phyloP scores from a whole-genome alignment of 371 early-diverging fungal species.

The Lichtheimia hyalospora region DNA sequence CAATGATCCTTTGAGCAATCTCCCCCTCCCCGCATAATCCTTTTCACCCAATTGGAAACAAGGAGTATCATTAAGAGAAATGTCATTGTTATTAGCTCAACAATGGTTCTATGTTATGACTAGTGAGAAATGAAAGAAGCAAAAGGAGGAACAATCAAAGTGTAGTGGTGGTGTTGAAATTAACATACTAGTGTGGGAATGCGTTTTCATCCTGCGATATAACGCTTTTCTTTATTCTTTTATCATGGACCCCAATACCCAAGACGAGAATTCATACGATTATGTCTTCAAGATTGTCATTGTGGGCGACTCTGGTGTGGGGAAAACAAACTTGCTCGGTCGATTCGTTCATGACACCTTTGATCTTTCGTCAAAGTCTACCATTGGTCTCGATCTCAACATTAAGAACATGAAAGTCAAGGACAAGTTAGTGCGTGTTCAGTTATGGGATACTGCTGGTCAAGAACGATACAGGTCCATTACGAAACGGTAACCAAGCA shows the following conservation, averaged over 20 bases:
- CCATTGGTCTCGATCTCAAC: slow-evolving; percentile 46
- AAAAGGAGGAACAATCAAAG: not conserved
- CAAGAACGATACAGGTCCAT: slow-evolving; percentile 82
- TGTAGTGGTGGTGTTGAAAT: not conserved
- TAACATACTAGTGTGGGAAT: too few relatives aligned
- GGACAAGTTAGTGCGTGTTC: slow-evolving; percentile 69
- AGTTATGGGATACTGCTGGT: slow-evolving; percentile 91
- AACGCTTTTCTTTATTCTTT: not conserved
- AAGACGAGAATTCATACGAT: slow-evolving; percentile 67
- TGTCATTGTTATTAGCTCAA: too few relatives aligned
- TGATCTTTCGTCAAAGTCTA: slow-evolving; percentile 75
- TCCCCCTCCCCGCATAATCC: too few relatives aligned
- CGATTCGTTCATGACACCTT: slow-evolving; percentile 86
- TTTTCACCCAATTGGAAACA: too few relatives aligned
- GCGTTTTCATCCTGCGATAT: too few relatives aligned
- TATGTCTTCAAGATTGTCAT: slow-evolving; percentile 51
- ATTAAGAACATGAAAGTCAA: slow-evolving; percentile 43
- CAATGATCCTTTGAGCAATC: too few relatives aligned
- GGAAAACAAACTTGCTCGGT: slow-evolving; percentile 30
- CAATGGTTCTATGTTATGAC: too few relatives aligned
- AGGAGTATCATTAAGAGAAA: too few relatives aligned
- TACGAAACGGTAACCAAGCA: slow-evolving; percentile 57
- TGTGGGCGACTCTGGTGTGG: slow-evolving; percentile 48
- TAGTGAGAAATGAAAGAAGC: too few relatives aligned
- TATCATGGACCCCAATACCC: not conserved